Conservation (phyloP, 108 stramenopile genomes). For the Ochromonas danica region DNA sequence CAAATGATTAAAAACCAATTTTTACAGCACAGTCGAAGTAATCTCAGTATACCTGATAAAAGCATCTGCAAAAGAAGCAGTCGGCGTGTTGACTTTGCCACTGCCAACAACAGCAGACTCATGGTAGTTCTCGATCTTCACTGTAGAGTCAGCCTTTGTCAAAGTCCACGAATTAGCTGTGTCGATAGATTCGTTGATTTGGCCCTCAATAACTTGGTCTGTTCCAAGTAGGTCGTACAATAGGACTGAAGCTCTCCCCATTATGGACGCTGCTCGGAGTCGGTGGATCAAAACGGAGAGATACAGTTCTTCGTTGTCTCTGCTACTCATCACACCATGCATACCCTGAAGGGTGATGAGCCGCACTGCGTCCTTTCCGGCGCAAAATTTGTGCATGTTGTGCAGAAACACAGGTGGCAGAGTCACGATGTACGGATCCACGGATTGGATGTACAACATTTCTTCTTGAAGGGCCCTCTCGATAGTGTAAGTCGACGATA, state of each 20-base stretch:
- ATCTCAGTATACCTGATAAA: conserved; percentile 6
- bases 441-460: conserved; percentile 5
- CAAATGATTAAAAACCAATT: not conserved
- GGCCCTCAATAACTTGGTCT: not conserved
- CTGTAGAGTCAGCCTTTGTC: conserved; percentile 5
- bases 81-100: conserved; percentile 5
- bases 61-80: conserved; percentile 1
- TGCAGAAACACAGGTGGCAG: conserved; percentile 9
- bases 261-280: conserved; percentile 13
- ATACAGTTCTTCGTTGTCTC: conserved; percentile 5
- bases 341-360: conserved; percentile 1
- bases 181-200: not conserved
- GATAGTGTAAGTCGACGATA: not conserved
- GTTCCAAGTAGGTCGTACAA: conserved; percentile 1
- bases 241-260: conserved; percentile 5
- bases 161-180: not conserved
- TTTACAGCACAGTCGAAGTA: not conserved
- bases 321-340: not conserved
- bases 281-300: conserved; percentile 13
- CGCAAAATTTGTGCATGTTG: not conserved
- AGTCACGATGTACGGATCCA: conserved; percentile 1
- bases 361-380: conserved; percentile 4
- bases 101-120: conserved; percentile 1
- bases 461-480: conserved; percentile 1
- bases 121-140: not conserved